phyloP scores from a whole-genome alignment of 2,329 filamentous ascomycete species.

The Aspergillus tamarii region DNA sequence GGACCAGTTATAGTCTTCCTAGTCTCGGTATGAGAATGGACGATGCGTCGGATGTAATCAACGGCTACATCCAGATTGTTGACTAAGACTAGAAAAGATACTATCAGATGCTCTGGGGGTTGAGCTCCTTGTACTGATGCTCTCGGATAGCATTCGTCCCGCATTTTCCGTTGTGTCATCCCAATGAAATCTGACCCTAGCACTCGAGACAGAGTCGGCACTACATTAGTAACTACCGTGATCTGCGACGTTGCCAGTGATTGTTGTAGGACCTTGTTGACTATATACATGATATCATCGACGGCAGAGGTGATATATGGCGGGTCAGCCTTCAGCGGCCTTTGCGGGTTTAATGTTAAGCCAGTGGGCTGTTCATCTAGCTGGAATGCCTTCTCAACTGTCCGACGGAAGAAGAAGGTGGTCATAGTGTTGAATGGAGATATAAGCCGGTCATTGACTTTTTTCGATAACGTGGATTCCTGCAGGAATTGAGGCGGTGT shows the following conservation, averaged over 20 bases:
- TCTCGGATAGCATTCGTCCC: slow-evolving; percentile 90
- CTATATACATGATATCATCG: slow-evolving; percentile 99
- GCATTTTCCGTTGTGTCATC: slow-evolving; percentile 98
- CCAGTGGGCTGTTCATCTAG: slow-evolving; percentile 85
- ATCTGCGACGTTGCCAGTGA: slow-evolving; percentile 84
- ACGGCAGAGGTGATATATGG: slow-evolving; percentile 94
- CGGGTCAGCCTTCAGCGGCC: slow-evolving; percentile 72
- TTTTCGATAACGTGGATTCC: slow-evolving; percentile 78
- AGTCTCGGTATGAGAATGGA: slow-evolving; percentile 65
- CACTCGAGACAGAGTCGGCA: slow-evolving; percentile 78
- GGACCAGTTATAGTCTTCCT: slow-evolving; percentile 26
- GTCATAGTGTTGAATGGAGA: slow-evolving; percentile 89
- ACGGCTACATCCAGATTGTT: slow-evolving; percentile 94
- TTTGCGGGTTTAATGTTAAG: slow-evolving; percentile 74
- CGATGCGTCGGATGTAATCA: slow-evolving; percentile 87
- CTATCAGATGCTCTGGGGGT: slow-evolving; percentile 84
- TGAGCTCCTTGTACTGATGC: slow-evolving; percentile 75
- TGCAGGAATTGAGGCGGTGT: slow-evolving; percentile 72
- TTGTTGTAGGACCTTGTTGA: slow-evolving; percentile 86
- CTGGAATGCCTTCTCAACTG: slow-evolving; percentile 97
- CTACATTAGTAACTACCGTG: slow-evolving; percentile 73
- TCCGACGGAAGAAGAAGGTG: slow-evolving; percentile 94
- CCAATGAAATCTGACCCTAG: slow-evolving; percentile 88
- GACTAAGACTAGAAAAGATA: slow-evolving; percentile 88
- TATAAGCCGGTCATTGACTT: slow-evolving; percentile 73